Percentiles rank a stretch among this genome's conserved stretches.
Conservation (phyloP, 177 flowering plant genomes). For the Telopea speciosissima region DNA sequence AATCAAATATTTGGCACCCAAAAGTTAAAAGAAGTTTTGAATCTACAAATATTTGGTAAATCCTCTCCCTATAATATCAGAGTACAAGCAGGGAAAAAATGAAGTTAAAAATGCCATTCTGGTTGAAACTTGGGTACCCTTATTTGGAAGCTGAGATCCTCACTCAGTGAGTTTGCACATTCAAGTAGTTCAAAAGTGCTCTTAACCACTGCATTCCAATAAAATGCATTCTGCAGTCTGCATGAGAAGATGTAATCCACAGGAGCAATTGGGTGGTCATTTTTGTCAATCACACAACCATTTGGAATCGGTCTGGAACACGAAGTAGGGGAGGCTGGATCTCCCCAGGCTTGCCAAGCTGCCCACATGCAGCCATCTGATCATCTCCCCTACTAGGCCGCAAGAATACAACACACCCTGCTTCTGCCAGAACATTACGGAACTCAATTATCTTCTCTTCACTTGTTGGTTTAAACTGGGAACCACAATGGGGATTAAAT, state of each 20-base stretch:
- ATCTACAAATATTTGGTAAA: too few species aligned
- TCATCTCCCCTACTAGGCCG: conserved; percentile 85
- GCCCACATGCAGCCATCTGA: conserved; percentile 98
- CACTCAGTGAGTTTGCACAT: neutral
- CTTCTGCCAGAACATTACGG: conserved; percentile 65
- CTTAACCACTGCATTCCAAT: neutral
- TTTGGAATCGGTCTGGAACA: conserved; percentile 59
- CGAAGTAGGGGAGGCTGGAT: conserved; percentile 71
- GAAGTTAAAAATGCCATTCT: too few species aligned
- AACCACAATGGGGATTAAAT: conserved; percentile 81
- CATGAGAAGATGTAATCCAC: neutral
- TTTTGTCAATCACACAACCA: conserved; percentile 16
- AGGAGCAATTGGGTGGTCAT: too few species aligned
- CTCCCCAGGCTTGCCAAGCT: conserved; percentile 83
- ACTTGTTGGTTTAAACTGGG: conserved; percentile 67
- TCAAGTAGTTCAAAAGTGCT: neutral
- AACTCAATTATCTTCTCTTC: conserved; percentile 80
- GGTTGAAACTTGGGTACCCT: neutral
- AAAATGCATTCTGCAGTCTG: neutral
- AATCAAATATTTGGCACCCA: too few species aligned
- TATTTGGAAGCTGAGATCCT: neutral
- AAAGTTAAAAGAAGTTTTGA: too few species aligned
- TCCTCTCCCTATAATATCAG: too few species aligned
- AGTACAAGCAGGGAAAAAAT: too few species aligned
- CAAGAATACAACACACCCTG: conserved; percentile 61